Evolutionary conservation across 345 rosid species (phyloP).

Genomic region (Iberis pinnata): DNA sequence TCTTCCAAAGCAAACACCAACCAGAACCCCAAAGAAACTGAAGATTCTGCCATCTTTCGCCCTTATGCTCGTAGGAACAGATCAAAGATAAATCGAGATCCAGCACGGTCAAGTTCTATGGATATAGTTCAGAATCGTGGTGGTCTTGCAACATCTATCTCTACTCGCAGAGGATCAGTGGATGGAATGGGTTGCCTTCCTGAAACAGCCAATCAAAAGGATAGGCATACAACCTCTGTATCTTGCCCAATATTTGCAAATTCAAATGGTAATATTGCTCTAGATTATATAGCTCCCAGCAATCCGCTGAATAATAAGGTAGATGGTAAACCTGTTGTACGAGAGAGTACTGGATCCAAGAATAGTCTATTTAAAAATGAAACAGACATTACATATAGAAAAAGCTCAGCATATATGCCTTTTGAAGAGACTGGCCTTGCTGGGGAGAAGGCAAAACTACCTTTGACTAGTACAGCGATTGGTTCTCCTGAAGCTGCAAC

Average conservation of each 20-base stretch:
- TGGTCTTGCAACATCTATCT: conserved; percentile 56
- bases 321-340: conserved; percentile 39
- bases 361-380: conserved; percentile 33
- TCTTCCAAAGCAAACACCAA: conserved; percentile 57
- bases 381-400: conserved; percentile 36
- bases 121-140: conserved; percentile 66
- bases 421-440: conserved; percentile 34
- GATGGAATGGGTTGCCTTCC: conserved; percentile 47
- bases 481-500: conserved; percentile 33
- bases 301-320: conserved; percentile 38
- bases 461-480: conserved; percentile 37
- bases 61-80: conserved; percentile 97
- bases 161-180: conserved; percentile 46
- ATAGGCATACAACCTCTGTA: conserved; percentile 41
- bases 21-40: conserved; percentile 73
- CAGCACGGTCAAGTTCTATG: conserved; percentile 66
- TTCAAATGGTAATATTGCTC: conserved; percentile 50
- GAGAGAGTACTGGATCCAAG: conserved; percentile 36
- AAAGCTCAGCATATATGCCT: conserved; percentile 32
- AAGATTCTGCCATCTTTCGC: conserved; percentile 96
- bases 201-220: conserved; percentile 57
- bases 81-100: conserved; percentile 77
- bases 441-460: conserved; percentile 37
- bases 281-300: conserved; percentile 40
- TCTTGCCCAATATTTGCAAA: conserved; percentile 39